Conservation (phyloP, 495 filamentous ascomycete species). For the Penicillium samsonianum region DNA sequence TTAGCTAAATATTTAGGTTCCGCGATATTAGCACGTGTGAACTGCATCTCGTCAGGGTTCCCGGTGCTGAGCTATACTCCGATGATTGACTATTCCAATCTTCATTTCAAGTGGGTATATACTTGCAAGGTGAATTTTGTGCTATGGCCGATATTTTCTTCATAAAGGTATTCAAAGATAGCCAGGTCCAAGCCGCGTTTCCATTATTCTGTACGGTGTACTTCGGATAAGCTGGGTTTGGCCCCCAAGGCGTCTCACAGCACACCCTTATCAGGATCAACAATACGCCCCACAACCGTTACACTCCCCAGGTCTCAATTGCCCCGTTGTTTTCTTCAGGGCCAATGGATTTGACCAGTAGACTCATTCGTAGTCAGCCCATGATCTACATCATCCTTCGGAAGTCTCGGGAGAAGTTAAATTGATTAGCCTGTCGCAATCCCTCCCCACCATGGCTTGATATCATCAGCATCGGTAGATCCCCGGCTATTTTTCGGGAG, state of each 20-base stretch:
- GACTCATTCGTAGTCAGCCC: too few species aligned
- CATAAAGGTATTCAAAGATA: neutral
- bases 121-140: neutral
- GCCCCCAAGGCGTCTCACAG: neutral
- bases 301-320: neutral
- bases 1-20: neutral
- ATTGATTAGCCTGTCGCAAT: neutral
- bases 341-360: too few species aligned
- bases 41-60: neutral
- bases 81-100: neutral
- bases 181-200: neutral
- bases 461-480: neutral
- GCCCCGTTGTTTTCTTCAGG: too few species aligned
- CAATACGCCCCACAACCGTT: neutral
- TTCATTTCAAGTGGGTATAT: neutral
- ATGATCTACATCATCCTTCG: neutral
- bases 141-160: neutral
- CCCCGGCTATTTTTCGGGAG: neutral
- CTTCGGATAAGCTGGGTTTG: neutral
- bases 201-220: neutral
- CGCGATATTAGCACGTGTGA: neutral
- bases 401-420: neutral
- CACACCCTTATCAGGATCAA: neutral
- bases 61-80: too few species aligned
- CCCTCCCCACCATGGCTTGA: neutral